Evolutionary conservation across 768 basidiomycete genomes (phyloP).

Genomic region (Lactarius sanguifluus): DNA sequence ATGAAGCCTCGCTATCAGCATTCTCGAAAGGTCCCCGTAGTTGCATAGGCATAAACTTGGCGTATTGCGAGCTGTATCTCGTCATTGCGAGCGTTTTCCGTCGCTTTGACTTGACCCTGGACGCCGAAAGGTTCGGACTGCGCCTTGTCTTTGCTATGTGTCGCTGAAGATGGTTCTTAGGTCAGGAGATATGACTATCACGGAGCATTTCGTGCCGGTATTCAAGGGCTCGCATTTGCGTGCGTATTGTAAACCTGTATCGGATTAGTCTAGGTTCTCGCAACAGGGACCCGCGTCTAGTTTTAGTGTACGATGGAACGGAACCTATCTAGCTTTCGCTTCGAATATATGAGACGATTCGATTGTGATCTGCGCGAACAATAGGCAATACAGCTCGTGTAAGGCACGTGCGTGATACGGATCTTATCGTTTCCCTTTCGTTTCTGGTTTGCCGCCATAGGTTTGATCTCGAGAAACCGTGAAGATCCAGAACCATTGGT

Average conservation of each 20-base stretch:
- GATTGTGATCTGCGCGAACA: not conserved
- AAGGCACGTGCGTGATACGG: not conserved
- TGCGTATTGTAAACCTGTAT: not conserved
- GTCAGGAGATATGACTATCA: not conserved
- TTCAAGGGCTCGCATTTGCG: too few relatives aligned
- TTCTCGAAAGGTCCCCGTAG: conserved; percentile 4
- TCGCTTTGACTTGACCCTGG: conserved; percentile 3
- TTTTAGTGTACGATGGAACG: not conserved
- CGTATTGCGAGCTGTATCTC: conserved; percentile 2
- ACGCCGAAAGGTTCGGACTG: too few relatives aligned
- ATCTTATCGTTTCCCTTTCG: not conserved
- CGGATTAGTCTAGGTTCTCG: not conserved
- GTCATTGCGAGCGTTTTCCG: not conserved
- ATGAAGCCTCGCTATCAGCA: not conserved
- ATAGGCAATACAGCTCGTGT: not conserved
- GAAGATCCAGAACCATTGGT: not conserved
- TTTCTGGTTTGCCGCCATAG: not conserved
- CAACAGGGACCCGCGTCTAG: not conserved
- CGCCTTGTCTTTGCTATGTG: too few relatives aligned
- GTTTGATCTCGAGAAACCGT: not conserved
- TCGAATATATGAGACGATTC: not conserved
- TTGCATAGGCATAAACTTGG: not conserved
- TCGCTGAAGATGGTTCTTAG: not conserved
- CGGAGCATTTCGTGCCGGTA: too few relatives aligned
- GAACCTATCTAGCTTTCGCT: not conserved